Evolutionary conservation across 345 rosid genomes (phyloP), one percentile per base, ranked within the genome.

Genomic region (Reutealis trisperma): DNA sequence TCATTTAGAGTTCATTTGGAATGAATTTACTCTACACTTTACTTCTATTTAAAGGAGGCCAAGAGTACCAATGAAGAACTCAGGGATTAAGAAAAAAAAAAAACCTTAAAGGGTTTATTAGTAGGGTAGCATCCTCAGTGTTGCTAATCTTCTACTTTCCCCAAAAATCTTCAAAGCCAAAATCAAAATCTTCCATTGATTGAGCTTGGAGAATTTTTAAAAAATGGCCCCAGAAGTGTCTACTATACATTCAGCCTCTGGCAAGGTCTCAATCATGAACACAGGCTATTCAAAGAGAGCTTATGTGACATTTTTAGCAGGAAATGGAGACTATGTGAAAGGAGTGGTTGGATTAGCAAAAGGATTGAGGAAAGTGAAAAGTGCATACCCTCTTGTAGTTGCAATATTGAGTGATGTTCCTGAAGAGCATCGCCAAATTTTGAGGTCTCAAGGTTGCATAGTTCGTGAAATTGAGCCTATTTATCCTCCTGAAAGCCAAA

Each of bases 141-240:
- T 78, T 71, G 81, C 80, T 62, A 47, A 44, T 67, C 16, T 51
- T 51, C 85, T 85, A 58, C 88, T 87, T 82, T 52, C 84, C 47
- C 32, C 7, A 70, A 32, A 63, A 62, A 72, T 77, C 86, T 81
- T 75, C 86, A 61, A 58, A 52, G 54, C 4, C 10, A 10, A 30
- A 30, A 13, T 30, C n/a, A 32, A 63, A 62, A 72, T 77, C 85
- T 30, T 27, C 64, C 9, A n/a, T 16, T 24, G 10, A 47, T 37
- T 37, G 9, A 16, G 6, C 24, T 12, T 1, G 37, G 37, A 13
- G 41, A 34, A 1, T 55, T 42, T 4, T 45, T 1, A 2, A 24
- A 59, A 30, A 1, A 83, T 83, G 94, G 89, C 92, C 25, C 93
- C 93, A 0, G 85, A 71, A 78, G 81, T 83, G 0, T 70, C 75